Conservation (phyloP, 2,329 filamentous ascomycete genomes). For the Fusarium hostae region DNA sequence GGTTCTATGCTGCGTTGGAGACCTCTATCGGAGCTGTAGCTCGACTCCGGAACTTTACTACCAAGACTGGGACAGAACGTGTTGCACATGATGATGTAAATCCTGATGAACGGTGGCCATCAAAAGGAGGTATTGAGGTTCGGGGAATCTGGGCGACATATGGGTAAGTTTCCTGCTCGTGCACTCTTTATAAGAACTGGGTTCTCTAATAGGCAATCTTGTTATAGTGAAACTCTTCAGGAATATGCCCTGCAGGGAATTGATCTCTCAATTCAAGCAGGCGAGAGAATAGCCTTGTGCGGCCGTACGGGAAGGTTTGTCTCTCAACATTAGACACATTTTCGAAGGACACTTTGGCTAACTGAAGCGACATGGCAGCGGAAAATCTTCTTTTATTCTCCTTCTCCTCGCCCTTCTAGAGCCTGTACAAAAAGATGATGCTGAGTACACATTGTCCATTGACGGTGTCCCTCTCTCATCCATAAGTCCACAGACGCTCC, state of each 20-base stretch:
- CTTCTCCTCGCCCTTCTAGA: neutral
- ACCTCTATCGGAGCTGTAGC: neutral
- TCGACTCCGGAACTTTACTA: neutral
- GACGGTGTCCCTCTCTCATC: neutral
- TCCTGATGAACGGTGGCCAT: neutral
- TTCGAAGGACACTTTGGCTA: neutral
- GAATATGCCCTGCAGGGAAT: neutral
- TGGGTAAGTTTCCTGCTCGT: neutral
- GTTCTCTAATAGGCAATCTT: neutral
- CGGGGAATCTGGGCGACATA: neutral
- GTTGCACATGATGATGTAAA: too few relatives aligned
- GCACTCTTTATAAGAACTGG: too few relatives aligned
- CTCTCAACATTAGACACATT: fast-evolving
- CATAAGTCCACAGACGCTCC: neutral
- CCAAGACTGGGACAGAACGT: neutral
- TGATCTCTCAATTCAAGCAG: neutral
- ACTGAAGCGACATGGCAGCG: fast-evolving
- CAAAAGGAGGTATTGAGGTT: neutral
- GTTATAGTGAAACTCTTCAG: neutral
- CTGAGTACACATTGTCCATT: neutral
- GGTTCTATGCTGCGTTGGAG: neutral
- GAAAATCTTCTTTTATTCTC: neutral
- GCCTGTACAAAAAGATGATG: neutral
- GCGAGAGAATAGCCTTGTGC: neutral
- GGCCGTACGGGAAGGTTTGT: neutral